A percentile compares a stretch with the other conserved stretches of the same genome.
Evolutionary conservation across 2,329 filamentous ascomycete species (phyloP).

Genomic region (Phaeophleospora eucalypticola): DNA sequence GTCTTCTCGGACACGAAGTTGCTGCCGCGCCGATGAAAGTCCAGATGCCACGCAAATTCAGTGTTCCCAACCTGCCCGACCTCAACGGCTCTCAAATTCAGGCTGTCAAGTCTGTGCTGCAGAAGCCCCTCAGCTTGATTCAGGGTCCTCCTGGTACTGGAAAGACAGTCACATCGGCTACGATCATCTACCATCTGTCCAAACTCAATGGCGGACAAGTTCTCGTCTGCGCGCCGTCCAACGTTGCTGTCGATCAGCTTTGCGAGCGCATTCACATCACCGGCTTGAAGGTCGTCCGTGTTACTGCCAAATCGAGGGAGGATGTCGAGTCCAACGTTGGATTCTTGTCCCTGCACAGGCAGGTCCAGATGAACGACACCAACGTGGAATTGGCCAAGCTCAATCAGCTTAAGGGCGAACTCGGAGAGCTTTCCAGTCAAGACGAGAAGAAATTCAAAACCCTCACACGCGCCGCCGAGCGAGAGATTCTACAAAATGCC

Average conservation of each 20-base stretch:
- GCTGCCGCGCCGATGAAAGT: slow-evolving; percentile 93
- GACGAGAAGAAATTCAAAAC: slow-evolving; percentile 99
- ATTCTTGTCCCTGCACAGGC: slow-evolving; percentile 91
- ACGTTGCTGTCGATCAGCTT: slow-evolving; percentile 96
- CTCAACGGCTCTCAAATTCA: slow-evolving; percentile 94
- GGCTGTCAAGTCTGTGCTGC: slow-evolving; percentile 90
- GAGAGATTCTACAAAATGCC: slow-evolving; percentile 89
- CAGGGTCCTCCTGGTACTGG: slow-evolving; percentile 95
- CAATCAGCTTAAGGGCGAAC: slow-evolving; percentile 84
- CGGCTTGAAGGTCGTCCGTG: slow-evolving; percentile 89
- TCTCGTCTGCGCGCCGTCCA: slow-evolving; percentile 92
- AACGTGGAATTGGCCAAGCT: slow-evolving; percentile 91
- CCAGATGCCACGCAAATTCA: slow-evolving; percentile 93
- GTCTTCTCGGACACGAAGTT: slow-evolving; percentile 90
- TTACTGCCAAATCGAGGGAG: slow-evolving; percentile 97
- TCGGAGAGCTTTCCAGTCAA: slow-evolving; percentile 86
- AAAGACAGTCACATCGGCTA: slow-evolving; percentile 97
- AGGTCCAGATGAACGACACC: slow-evolving; percentile 93
- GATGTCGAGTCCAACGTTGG: slow-evolving; percentile 98
- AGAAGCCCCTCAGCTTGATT: slow-evolving; percentile 90
- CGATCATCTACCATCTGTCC: slow-evolving; percentile 95
- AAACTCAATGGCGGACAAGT: slow-evolving; percentile 95
- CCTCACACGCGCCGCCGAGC: slow-evolving; percentile 86
- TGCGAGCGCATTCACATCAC: slow-evolving; percentile 95
- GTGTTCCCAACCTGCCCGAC: slow-evolving; percentile 87